A percentile compares a stretch with the other conserved stretches of the same genome.
Conservation (phyloP, 768 basidiomycete species). For the Mycena rosella region DNA sequence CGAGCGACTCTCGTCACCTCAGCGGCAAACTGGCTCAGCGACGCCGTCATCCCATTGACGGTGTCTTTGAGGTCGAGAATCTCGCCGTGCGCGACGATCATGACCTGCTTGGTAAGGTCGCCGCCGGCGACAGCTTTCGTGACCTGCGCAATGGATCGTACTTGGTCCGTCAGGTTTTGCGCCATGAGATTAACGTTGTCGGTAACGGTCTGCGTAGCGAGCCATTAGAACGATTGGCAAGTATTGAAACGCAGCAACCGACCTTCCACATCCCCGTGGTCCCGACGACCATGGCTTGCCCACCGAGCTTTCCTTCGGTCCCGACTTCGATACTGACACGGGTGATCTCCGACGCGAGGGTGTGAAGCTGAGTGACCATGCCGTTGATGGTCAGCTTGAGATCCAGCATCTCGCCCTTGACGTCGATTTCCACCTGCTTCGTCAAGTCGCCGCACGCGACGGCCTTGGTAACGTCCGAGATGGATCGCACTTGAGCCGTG, state of each 20-base stretch:
- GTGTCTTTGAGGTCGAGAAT: slow-evolving; percentile 92
- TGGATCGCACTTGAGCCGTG: slow-evolving; percentile 82
- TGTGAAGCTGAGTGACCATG: slow-evolving; percentile 86
- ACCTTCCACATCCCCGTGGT: slow-evolving; percentile 97
- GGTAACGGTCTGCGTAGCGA: slow-evolving; percentile 60
- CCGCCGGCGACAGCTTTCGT: slow-evolving; percentile 96
- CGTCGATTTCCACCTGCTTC: slow-evolving; percentile 82
- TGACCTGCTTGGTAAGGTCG: slow-evolving; percentile 93
- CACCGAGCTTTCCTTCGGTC: slow-evolving; percentile 93
- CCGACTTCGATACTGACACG: slow-evolving; percentile 94
- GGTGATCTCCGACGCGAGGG: slow-evolving; percentile 87
- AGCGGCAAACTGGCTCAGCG: slow-evolving; percentile 86
- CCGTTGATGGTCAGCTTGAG: slow-evolving; percentile 89
- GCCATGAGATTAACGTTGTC: slow-evolving; percentile 93
- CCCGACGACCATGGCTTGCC: slow-evolving; percentile 72
- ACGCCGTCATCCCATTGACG: slow-evolving; percentile 96
- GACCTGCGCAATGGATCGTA: slow-evolving; percentile 87
- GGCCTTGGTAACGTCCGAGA: slow-evolving; percentile 81
- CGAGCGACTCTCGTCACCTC: slow-evolving; percentile 88
- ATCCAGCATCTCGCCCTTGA: slow-evolving; percentile 86
- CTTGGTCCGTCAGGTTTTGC: slow-evolving; percentile 91
- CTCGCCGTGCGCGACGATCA: slow-evolving; percentile 92
- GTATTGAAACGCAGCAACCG: slow-evolving; percentile 21
- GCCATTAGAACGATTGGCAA: neutral
- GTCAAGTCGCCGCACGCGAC: slow-evolving; percentile 81